Evolutionary conservation across 495 filamentous ascomycete genomes (phyloP), one percentile per base, ranked within the genome.

Genomic region (Pseudevernia furfuracea): DNA sequence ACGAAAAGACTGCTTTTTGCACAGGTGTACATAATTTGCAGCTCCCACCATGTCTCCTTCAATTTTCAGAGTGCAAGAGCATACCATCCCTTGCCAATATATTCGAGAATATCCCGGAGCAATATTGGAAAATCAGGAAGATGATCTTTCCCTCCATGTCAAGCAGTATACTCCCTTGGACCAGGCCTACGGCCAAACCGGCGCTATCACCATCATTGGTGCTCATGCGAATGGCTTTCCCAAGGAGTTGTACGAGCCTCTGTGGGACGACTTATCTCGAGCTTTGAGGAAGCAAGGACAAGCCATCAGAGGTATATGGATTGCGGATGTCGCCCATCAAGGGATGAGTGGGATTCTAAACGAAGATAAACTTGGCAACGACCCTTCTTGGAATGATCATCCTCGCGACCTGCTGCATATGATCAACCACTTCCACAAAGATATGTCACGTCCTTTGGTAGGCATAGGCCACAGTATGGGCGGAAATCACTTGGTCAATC

Each of bases 381-480:
- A 96, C 73, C 90, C 89, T 12, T 84, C 79, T 68, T 98, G 94
- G 94, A 80, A 84, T 58, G 94, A 98, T 75, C 85, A 96, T 74
- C 75, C 90, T 23, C 83, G 94, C 57, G 94, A 98, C 75, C 82
- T 97, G 15, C 81, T 95, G n/a, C 84, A 90, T 68, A 81, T 96
- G 71, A 81, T 94, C 75, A 97, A 96, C 75, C 78, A 83, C 52
- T 92, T 96, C 75, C 89, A 90, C 38, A 75, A 80, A 11, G 75
- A 89, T 63, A 95, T 97, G 89, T 86, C 89, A 5, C 87, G 89
- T 15, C 93, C 94, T 8, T 75, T 97, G n/a, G 76, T 97, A 63
- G 94, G 92, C 37, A 72, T 98, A 5, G 94, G 94, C 28, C 94
- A 98, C 75, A 93, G 89, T 72, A 88, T 91, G 80, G 94, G 94